These are phyloP conservation scores for Amniculicola lignicola DNA, from an alignment of 495 filamentous ascomycete genomes.

Conservation along the genomic window DNA sequence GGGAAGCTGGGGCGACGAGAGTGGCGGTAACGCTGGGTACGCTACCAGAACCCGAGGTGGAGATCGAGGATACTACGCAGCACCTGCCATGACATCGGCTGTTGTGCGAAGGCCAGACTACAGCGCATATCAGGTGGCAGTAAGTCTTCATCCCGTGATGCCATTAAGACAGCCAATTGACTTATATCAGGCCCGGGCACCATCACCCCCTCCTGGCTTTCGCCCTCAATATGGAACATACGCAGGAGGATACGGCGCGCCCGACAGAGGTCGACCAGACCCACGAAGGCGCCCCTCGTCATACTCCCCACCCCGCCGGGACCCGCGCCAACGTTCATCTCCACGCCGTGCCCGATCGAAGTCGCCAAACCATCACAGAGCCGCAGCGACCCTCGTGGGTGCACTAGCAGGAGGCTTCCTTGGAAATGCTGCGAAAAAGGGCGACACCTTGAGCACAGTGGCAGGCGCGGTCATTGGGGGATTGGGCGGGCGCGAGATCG, in stretches of 20 bases:
- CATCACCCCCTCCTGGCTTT: neutral
- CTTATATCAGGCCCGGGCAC: neutral
- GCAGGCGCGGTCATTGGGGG: constrained; percentile 30
- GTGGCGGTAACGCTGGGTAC: neutral
- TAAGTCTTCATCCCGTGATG: neutral
- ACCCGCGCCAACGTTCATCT: neutral
- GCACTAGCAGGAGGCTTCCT: constrained; percentile 30
- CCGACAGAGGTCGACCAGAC: constrained; percentile 1
- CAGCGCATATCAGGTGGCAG: constrained; percentile 1
- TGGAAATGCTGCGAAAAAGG: constrained; percentile 17
- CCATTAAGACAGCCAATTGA: neutral
- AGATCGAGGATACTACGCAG: neutral
- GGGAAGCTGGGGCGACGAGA: neutral
- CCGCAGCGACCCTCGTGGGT: constrained; percentile 17
- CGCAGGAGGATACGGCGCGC: neutral
- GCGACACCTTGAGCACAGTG: constrained; percentile 15
- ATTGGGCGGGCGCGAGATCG: constrained; percentile 17
- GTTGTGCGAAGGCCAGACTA: neutral
- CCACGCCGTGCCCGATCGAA: constrained; percentile 11
- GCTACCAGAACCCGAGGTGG: neutral
- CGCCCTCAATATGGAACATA: too few relatives aligned
- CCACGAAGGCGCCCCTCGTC: neutral
- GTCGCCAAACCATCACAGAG: constrained; percentile 16
- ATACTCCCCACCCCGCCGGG: constrained; percentile 8
- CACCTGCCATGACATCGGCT: neutral